These are phyloP conservation scores for Cutaneotrichosporon cutaneum DNA, from an alignment of 1,284 basidiomycete species.

Conservation along the genomic window DNA sequence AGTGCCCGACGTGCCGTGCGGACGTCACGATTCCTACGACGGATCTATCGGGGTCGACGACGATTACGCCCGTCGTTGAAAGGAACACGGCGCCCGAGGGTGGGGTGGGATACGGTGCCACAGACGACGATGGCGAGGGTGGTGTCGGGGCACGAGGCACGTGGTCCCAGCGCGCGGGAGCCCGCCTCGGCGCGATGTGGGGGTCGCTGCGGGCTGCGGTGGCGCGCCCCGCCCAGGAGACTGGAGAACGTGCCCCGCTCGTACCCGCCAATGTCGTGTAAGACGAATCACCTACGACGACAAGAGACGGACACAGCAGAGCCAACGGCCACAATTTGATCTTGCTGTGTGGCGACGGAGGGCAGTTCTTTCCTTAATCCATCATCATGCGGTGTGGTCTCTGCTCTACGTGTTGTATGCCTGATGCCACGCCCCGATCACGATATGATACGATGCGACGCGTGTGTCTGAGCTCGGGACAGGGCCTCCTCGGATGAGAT, in stretches of 20 bases:
- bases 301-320: neutral
- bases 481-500: neutral
- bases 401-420: constrained; percentile 4
- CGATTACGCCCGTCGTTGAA: constrained; percentile 25
- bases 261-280: neutral
- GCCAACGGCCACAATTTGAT: neutral
- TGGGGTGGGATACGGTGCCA: constrained; percentile 8
- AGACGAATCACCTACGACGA: neutral
- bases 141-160: neutral
- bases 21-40: constrained; percentile 69
- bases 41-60: constrained; percentile 23
- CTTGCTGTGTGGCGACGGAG: neutral
- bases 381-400: constrained; percentile 3
- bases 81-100: neutral
- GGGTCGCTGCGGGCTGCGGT: constrained; percentile 3
- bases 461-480: neutral
- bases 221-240: neutral
- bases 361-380: neutral
- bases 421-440: constrained; percentile 6
- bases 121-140: constrained; percentile 1
- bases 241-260: constrained; percentile 1
- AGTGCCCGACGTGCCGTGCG: constrained; percentile 86
- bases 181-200: constrained; percentile 2
- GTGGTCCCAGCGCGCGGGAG: constrained; percentile 9
- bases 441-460: constrained; percentile 1